Percentiles rank a stretch among this genome's conserved stretches.
Conservation (phyloP, 495 filamentous ascomycete genomes). For the Copromyces sp. region DNA sequence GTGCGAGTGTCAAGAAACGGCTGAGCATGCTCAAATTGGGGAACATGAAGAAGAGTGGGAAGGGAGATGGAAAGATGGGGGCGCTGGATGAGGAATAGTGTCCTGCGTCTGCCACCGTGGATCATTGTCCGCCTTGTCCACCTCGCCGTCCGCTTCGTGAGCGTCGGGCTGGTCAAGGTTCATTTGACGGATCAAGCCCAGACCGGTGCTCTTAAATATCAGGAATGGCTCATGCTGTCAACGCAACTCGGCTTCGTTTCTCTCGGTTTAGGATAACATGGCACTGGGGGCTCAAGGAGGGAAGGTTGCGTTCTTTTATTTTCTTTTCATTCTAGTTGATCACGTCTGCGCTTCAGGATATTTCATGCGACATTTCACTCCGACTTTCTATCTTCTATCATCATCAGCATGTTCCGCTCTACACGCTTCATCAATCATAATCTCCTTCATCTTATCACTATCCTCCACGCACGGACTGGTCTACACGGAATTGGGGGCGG, state of each 20-base stretch:
- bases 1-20: slow-evolving; percentile 52
- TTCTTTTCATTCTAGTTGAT: not conserved
- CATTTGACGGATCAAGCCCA: not conserved
- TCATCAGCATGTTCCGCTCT: not conserved
- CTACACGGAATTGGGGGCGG: not conserved
- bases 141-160: not conserved
- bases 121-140: not conserved
- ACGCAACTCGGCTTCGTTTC: not conserved
- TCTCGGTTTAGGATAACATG: not conserved
- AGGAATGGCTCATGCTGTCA: not conserved
- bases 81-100: slow-evolving; percentile 37
- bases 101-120: not conserved
- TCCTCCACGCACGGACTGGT: not conserved
- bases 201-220: not conserved
- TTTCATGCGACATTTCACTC: not conserved
- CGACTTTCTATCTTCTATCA: not conserved
- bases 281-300: not conserved
- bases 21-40: slow-evolving; percentile 58
- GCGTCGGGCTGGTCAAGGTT: not conserved
- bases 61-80: slow-evolving; percentile 38
- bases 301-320: not conserved
- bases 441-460: not conserved
- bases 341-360: not conserved
- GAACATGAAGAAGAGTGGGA: slow-evolving; percentile 47
- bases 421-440: not conserved